Conservation (phyloP, 2,329 filamentous ascomycete species). For the Apiospora saccharicola region DNA sequence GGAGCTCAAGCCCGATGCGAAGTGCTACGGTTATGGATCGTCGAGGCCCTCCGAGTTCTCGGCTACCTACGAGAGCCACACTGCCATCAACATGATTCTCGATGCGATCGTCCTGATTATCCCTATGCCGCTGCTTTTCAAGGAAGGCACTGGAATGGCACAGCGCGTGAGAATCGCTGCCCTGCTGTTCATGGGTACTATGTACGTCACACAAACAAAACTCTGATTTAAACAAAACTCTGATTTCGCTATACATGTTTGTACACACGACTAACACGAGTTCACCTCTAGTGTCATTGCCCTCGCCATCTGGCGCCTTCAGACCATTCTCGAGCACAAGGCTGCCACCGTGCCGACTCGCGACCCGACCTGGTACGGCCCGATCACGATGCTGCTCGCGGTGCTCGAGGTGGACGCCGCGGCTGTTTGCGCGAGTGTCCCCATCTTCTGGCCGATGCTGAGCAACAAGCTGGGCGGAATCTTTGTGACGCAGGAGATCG, state of each 20-base stretch:
- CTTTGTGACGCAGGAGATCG: constrained; percentile 40
- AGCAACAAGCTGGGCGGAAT: constrained; percentile 37
- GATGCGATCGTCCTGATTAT: constrained; percentile 43
- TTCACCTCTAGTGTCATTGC: constrained; percentile 35
- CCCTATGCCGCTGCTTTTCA: constrained; percentile 44
- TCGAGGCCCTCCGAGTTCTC: constrained; percentile 36
- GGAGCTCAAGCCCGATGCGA: constrained; percentile 28
- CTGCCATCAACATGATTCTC: constrained; percentile 43
- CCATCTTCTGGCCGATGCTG: constrained; percentile 41
- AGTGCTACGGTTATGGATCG: constrained; percentile 44
- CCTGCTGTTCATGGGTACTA: constrained; percentile 41
- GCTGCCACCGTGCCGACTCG: constrained; percentile 42
- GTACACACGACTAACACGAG: not conserved
- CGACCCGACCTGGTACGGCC: constrained; percentile 45
- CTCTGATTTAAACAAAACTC: not conserved
- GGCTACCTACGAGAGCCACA: constrained; percentile 44
- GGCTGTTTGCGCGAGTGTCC: constrained; percentile 39
- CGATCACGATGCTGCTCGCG: constrained; percentile 37
- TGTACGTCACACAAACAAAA: constrained; percentile 33
- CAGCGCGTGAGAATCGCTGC: constrained; percentile 39
- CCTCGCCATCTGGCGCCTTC: constrained; percentile 43
- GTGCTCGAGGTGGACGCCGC: constrained; percentile 38
- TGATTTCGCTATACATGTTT: not conserved
- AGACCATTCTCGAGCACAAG: constrained; percentile 40
- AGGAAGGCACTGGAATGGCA: constrained; percentile 31